Evolutionary conservation across 495 filamentous ascomycete genomes (phyloP), one percentile per base, ranked within the genome.

Genomic region (Letharia lupina): DNA sequence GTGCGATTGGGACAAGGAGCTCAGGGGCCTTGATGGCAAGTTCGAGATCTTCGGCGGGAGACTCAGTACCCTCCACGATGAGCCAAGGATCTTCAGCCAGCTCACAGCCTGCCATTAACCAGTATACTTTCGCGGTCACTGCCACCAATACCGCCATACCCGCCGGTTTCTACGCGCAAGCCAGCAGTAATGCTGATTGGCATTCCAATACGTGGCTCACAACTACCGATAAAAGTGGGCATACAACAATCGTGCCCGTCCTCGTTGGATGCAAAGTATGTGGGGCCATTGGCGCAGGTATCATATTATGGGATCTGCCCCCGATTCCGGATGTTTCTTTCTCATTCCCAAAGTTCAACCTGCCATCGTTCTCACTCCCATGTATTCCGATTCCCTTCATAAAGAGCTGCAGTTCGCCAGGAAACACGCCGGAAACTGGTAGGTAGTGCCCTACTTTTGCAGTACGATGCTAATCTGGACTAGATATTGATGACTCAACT

Each of bases 321-420:
- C 59, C n/a, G 6, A 61, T 61, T 13, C 39, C 59, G 37, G 42
- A 41, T 28, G 13, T 61, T 11, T 61, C 59, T 18, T 61, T 61
- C 42, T 28, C 12, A 31, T 61, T 44, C 42, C 39, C 59, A 41
- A 61, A 61, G n/a, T 28, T 61, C 20, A 42, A 61, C 16, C 59
- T 61, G 39, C 59, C 59, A 13, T 40, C 59, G n/a, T 40, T 61
- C 3, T 44, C 59, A 11, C 42, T 61, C 12, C 59, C 59, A 8
- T 61, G 39, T 41, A 61, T 61, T 44, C 59, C 59, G 59, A 61
- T 61, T 13, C 39, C 39, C n/a, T 16, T 61, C 0, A 61, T 61
- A 44, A 61, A 61, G 42, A 61, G 39, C 42, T 61, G 59, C 39
- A 44, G 39, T 61, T 16, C 39, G 59, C 59, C 59, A 42, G 41